Conservation (phyloP, 192 early-diverging fungal genomes). For the Podila clonocystis region DNA sequence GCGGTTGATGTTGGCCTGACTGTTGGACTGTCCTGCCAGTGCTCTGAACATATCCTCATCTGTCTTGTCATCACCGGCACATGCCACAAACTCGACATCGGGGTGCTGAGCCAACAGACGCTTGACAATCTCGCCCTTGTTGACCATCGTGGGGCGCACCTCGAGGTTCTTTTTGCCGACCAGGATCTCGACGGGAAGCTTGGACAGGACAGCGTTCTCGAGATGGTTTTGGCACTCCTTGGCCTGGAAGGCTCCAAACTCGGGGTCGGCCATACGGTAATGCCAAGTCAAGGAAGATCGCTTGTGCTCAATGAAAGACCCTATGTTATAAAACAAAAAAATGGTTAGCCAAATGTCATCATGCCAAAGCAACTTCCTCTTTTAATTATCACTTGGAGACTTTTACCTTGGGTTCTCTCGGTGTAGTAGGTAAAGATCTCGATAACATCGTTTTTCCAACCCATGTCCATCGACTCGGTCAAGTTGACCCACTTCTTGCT, state of each 20-base stretch:
- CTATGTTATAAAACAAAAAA: not conserved
- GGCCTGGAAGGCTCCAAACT: conserved; percentile 95
- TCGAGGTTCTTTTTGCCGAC: conserved; percentile 98
- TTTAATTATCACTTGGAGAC: not conserved
- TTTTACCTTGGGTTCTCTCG: conserved; percentile 85
- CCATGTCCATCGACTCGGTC: conserved; percentile 80
- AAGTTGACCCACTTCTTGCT: conserved; percentile 79
- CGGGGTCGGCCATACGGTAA: conserved; percentile 93
- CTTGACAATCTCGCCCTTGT: conserved; percentile 98
- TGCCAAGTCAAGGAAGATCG: conserved; percentile 96
- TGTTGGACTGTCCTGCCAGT: conserved; percentile 50
- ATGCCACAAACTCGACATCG: conserved; percentile 90
- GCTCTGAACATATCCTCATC: conserved; percentile 98
- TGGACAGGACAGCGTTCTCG: conserved; percentile 90
- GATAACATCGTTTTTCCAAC: conserved; percentile 93
- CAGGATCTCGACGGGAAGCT: conserved; percentile 94
- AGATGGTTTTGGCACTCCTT: conserved; percentile 98
- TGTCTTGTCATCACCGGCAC: conserved; percentile 96
- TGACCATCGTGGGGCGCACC: conserved; percentile 89
- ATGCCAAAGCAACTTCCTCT: not conserved
- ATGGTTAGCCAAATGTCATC: not conserved
- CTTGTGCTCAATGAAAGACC: conserved; percentile 93
- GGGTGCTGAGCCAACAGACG: conserved; percentile 71
- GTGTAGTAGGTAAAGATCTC: conserved; percentile 96
- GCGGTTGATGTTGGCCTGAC: conserved; percentile 7